phyloP scores from a whole-genome alignment of 768 basidiomycete species.

The Leccinum boreale region DNA sequence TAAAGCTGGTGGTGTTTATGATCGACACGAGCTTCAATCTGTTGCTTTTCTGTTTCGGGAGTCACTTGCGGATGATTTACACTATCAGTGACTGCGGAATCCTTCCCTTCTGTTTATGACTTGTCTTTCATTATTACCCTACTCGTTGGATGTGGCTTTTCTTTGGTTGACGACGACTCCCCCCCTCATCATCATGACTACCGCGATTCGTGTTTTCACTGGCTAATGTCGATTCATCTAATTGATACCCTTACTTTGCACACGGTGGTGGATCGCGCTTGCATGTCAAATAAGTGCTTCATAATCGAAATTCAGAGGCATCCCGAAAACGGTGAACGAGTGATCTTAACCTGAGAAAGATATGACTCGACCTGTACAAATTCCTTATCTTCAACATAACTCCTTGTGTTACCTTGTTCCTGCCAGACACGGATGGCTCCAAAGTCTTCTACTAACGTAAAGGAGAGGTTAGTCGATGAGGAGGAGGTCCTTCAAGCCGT shows the following conservation, averaged over 20 bases:
- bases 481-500: slow-evolving; percentile 93
- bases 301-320: slow-evolving; percentile 26
- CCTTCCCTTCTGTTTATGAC: slow-evolving; percentile 34
- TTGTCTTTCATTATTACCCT: slow-evolving; percentile 37
- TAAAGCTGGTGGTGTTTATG: slow-evolving; percentile 28
- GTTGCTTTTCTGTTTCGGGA: slow-evolving; percentile 33
- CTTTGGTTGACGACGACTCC: slow-evolving; percentile 51
- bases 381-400: background rate
- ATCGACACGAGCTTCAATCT: slow-evolving; percentile 45
- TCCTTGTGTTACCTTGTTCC: background rate
- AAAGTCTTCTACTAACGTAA: slow-evolving; percentile 49
- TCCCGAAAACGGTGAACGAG: background rate
- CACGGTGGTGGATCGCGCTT: slow-evolving; percentile 32
- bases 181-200: slow-evolving; percentile 59
- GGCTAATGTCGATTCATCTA: slow-evolving; percentile 69
- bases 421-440: slow-evolving; percentile 52
- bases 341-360: background rate
- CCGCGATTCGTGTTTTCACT: slow-evolving; percentile 55
- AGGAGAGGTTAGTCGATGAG: slow-evolving; percentile 67
- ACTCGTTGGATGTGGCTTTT: slow-evolving; percentile 60
- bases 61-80: slow-evolving; percentile 36
- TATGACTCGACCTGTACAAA: slow-evolving; percentile 24
- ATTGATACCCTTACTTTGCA: slow-evolving; percentile 47
- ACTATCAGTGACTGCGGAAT: slow-evolving; percentile 37
- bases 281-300: slow-evolving; percentile 33